Base-by-base conservation (phyloP, 805 yeast species). In the Spathaspora gorwiae region DNA sequence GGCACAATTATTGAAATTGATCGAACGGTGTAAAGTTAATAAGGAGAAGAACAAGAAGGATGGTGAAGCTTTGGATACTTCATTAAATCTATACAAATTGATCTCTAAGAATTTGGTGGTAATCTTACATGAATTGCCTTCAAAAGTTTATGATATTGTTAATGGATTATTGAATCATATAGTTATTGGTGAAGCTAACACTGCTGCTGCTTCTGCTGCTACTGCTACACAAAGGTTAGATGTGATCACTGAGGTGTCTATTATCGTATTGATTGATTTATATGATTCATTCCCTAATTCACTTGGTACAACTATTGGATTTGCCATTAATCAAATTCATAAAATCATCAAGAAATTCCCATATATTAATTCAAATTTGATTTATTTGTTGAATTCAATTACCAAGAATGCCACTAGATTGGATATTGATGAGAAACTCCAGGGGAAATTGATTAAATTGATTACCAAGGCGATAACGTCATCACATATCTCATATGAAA, bases 361-460 rank as follows among this genome's bases (percentile, higher is more conserved):
- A 2, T 49, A 43, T 26, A 50, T 54, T 11, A 58, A 54, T 47
- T 49, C 54, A 45, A 55, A 58, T 40, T 50, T 70, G 45, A 55
- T 65, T 9, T 69, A 53, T 45, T 54, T 72, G 15, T 54, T 70
- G 31, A 55, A 59, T 40, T 50, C 60, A 2, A 54, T 70, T 12
- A 56, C 68, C 13, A 64, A 64, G 43, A 62, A 61, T 40, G 66
- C 75, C 14, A 59, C 68, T 15, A 65, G 62, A 46, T 47, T 59
- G 5, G 76, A 71, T 44, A 50, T 70, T 8, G 74, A 71, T 49
- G 76, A 70, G 24, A 72, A 70, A 48, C 47, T 63, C 3, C 70
- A 62, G 46, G 57, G 62, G 7, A 72, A 69, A 47, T 53, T 70
- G 46, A 40, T 61, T 38, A 69, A 69, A 42, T 44, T 71, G 12